These are phyloP conservation scores for Myriosclerotinia scirpicola DNA, from an alignment of 2,329 filamentous ascomycete species.

Conservation along the genomic window DNA sequence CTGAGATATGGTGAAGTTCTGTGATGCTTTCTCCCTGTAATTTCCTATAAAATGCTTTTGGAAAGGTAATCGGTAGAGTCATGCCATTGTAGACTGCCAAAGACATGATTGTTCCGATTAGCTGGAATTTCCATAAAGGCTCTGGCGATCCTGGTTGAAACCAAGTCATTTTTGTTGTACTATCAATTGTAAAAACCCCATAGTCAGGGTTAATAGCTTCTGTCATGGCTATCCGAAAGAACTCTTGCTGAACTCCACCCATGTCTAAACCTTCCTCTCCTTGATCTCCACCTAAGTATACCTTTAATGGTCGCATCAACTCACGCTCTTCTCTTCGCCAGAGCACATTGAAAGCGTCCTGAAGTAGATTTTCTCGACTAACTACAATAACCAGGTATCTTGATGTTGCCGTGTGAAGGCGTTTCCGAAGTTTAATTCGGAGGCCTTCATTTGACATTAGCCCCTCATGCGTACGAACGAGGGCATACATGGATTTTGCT, in stretches of 20 bases:
- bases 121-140: constrained; percentile 84
- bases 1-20: constrained; percentile 72
- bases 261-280: constrained; percentile 91
- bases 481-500: constrained; percentile 57
- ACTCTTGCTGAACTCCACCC: constrained; percentile 94
- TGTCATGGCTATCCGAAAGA: constrained; percentile 80
- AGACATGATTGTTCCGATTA: constrained; percentile 83
- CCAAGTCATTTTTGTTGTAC: constrained; percentile 77
- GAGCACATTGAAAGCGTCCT: constrained; percentile 80
- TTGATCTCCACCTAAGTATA: constrained; percentile 77
- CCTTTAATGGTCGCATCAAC: constrained; percentile 80
- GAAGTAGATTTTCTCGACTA: constrained; percentile 63
- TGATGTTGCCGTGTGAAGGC: constrained; percentile 65
- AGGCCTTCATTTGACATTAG: constrained; percentile 58
- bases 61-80: constrained; percentile 87
- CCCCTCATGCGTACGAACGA: constrained; percentile 55
- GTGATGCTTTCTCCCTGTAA: constrained; percentile 69
- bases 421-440: constrained; percentile 60
- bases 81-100: constrained; percentile 92
- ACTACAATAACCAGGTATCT: constrained; percentile 72
- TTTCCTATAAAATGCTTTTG: constrained; percentile 78
- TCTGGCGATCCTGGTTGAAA: constrained; percentile 82
- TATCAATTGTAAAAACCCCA: constrained; percentile 77
- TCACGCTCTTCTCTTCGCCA: constrained; percentile 84
- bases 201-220: constrained; percentile 77